Evolutionary conservation across 768 basidiomycete species (phyloP).

Genomic region (Galerina marginata): DNA sequence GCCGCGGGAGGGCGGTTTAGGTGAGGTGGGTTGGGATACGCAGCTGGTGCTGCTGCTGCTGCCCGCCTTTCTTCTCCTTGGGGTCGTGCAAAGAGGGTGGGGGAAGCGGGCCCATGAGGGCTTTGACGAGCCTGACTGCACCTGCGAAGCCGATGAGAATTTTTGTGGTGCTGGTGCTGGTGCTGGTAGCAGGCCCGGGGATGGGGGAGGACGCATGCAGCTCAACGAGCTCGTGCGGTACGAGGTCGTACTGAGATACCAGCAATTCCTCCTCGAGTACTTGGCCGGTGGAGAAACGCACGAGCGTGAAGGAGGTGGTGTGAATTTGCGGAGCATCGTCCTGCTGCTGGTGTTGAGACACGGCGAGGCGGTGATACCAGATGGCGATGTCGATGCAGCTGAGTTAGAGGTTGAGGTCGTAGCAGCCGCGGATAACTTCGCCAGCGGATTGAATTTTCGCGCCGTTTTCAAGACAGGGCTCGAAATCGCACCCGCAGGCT

Average conservation of each 20-base stretch:
- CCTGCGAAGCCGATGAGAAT: too few species aligned
- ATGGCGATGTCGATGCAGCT: background rate
- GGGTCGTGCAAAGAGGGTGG: too few species aligned
- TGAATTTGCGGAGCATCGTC: slow-evolving; percentile 14
- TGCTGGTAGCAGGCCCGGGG: too few species aligned
- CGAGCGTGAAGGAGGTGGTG: slow-evolving; percentile 43
- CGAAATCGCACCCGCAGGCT: background rate
- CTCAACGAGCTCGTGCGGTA: slow-evolving; percentile 72
- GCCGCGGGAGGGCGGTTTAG: slow-evolving; percentile 18
- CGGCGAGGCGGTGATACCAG: background rate
- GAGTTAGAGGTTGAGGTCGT: background rate
- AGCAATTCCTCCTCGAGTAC: slow-evolving; percentile 70
- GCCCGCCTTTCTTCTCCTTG: too few species aligned
- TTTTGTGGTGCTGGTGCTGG: too few species aligned
- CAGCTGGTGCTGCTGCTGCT: background rate
- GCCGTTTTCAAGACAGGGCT: background rate
- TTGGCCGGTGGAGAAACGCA: slow-evolving; percentile 73
- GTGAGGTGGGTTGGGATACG: background rate
- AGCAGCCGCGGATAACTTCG: background rate
- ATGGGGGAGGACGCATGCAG: slow-evolving; percentile 53
- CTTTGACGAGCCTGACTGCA: too few species aligned
- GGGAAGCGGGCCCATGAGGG: too few species aligned
- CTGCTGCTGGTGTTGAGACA: background rate
- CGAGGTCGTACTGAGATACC: slow-evolving; percentile 61
- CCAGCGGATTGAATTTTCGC: slow-evolving; percentile 11